Conservation (phyloP, 2,329 filamentous ascomycete genomes). For the Ophiostoma pallidulum region DNA sequence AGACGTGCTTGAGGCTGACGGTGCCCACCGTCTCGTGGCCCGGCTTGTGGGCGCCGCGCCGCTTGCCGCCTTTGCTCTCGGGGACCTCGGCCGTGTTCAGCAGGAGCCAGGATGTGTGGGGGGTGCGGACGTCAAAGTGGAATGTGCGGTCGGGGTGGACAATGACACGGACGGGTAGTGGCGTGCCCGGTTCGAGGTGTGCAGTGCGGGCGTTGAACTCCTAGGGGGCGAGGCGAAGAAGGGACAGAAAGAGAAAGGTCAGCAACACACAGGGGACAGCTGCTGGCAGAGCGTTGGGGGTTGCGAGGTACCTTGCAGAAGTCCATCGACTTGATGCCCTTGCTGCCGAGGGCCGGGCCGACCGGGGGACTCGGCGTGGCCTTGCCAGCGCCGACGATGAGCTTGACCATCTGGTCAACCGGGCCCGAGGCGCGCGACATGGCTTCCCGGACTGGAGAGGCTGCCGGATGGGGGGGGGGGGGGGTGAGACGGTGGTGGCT, state of each 20-base stretch:
- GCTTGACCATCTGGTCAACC: slow-evolving; percentile 76
- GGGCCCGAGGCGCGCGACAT: slow-evolving; percentile 39
- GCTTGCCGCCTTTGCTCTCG: slow-evolving; percentile 61
- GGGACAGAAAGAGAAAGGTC: background rate
- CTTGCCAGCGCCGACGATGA: slow-evolving; percentile 94
- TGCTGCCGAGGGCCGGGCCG: slow-evolving; percentile 89
- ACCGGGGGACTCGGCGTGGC: slow-evolving; percentile 92
- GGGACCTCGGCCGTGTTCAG: slow-evolving; percentile 73
- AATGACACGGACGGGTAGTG: slow-evolving; percentile 81
- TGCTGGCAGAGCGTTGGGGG: background rate
- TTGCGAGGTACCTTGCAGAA: slow-evolving; percentile 77
- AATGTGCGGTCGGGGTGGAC: slow-evolving; percentile 92
- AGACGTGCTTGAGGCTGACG: slow-evolving; percentile 88
- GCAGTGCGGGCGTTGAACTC: slow-evolving; percentile 95
- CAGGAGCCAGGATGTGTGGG: slow-evolving; percentile 85
- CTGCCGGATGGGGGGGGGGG: background rate
- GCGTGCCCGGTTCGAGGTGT: slow-evolving; percentile 71
- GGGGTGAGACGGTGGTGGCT: background rate
- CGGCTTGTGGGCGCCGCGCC: slow-evolving; percentile 67
- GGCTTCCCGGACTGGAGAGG: slow-evolving; percentile 10
- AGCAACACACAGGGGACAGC: slow-evolving; percentile 4
- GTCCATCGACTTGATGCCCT: slow-evolving; percentile 98
- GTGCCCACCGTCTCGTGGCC: slow-evolving; percentile 72
- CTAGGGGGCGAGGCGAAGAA: too few relatives aligned
- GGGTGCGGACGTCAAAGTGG: slow-evolving; percentile 85